Percentiles rank a stretch among this genome's conserved stretches.
phyloP scores from a whole-genome alignment of 179 eudicot species.

The Spergularia azorica region DNA sequence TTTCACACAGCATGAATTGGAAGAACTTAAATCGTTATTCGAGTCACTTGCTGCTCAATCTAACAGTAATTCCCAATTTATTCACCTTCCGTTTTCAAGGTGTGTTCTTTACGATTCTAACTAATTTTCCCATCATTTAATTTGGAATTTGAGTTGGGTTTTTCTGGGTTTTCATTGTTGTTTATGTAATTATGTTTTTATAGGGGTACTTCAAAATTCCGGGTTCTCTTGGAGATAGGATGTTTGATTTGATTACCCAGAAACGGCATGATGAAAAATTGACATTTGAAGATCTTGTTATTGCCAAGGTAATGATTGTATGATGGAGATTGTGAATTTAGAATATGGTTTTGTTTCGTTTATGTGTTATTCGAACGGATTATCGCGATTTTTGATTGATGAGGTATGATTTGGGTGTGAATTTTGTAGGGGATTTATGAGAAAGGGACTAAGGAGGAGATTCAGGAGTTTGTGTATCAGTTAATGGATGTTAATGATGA shows the following conservation, averaged over 20 bases:
- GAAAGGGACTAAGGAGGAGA: slow-evolving; percentile 83
- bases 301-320: slow-evolving; percentile 69
- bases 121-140: neutral
- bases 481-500: slow-evolving; percentile 69
- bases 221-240: slow-evolving; percentile 70
- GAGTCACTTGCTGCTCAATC: slow-evolving; percentile 67
- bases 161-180: neutral
- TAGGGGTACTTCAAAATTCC: slow-evolving; percentile 64
- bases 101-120: slow-evolving; percentile 12
- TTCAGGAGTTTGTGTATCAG: slow-evolving; percentile 75
- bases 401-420: neutral
- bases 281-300: slow-evolving; percentile 78
- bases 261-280: slow-evolving; percentile 70
- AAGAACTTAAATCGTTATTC: slow-evolving; percentile 57
- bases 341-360: neutral
- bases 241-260: slow-evolving; percentile 71
- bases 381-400: slow-evolving; percentile 1
- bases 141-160: neutral
- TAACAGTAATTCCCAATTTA: slow-evolving; percentile 41
- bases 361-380: slow-evolving; percentile 17
- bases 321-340: neutral
- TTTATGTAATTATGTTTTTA: neutral
- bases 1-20: slow-evolving; percentile 56
- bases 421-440: slow-evolving; percentile 76
- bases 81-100: slow-evolving; percentile 70